phyloP scores from a whole-genome alignment of 768 basidiomycete genomes.

The Mycena floridula region DNA sequence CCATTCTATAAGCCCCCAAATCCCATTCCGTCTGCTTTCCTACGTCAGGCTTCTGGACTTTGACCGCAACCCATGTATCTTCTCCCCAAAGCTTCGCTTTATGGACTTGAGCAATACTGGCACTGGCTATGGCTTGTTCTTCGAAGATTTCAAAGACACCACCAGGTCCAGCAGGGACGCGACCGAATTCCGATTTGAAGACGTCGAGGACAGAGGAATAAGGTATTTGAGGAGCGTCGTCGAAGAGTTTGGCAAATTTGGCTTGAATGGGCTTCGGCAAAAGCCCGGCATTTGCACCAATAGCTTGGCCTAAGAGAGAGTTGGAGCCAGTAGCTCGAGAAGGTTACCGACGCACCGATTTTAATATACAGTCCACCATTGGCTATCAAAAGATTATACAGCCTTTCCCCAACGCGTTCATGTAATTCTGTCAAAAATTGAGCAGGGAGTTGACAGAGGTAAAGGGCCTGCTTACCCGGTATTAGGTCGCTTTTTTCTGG shows the following conservation, averaged over 20 bases:
- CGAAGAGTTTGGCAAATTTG: conserved; percentile 80
- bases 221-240: conserved; percentile 82
- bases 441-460: too few relatives aligned
- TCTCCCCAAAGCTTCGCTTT: conserved; percentile 54
- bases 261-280: conserved; percentile 79
- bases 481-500: conserved; percentile 67
- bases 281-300: conserved; percentile 81
- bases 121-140: conserved; percentile 72
- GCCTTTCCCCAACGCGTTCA: conserved; percentile 72
- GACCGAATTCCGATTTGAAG: conserved; percentile 63
- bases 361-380: conserved; percentile 89
- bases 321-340: conserved; percentile 1
- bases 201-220: conserved; percentile 64
- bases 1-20: conserved; percentile 57
- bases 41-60: conserved; percentile 88
- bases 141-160: conserved; percentile 81
- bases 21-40: conserved; percentile 85
- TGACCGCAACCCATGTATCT: conserved; percentile 80
- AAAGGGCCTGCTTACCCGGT: too few relatives aligned
- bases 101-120: conserved; percentile 92
- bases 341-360: conserved; percentile 41
- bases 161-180: conserved; percentile 55
- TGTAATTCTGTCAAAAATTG: too few relatives aligned
- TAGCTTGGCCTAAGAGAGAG: conserved; percentile 52
- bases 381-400: conserved; percentile 69